Evolutionary conservation across 257 asterid species (phyloP).

Genomic region (Gentiana straminea): DNA sequence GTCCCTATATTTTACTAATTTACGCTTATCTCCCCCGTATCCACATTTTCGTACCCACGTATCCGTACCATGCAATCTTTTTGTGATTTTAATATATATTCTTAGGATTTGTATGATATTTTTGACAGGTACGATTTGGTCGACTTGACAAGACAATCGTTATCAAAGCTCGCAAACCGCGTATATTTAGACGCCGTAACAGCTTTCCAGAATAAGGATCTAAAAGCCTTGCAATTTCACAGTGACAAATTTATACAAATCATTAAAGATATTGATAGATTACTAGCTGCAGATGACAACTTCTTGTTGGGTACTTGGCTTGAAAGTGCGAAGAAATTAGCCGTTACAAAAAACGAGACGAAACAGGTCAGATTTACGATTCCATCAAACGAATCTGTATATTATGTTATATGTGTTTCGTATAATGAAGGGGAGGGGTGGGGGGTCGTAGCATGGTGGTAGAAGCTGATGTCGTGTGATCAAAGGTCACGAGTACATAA

Average conservation of each 20-base stretch:
- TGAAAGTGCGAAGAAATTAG: constrained; percentile 63
- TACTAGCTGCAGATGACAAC: constrained; percentile 78
- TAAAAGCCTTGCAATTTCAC: constrained; percentile 38
- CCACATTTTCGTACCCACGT: too few species aligned
- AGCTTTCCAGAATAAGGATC: constrained; percentile 54
- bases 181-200: constrained; percentile 61
- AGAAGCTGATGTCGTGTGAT: too few species aligned
- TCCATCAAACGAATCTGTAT: not conserved
- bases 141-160: constrained; percentile 79
- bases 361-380: constrained; percentile 44
- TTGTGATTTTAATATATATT: too few species aligned
- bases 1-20: too few species aligned
- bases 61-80: too few species aligned
- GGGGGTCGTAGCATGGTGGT: too few species aligned
- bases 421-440: too few species aligned
- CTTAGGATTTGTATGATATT: too few species aligned
- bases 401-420: not conserved
- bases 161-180: constrained; percentile 90
- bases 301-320: constrained; percentile 92
- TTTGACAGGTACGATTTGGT: constrained; percentile 83
- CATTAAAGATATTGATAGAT: constrained; percentile 74
- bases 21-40: too few species aligned
- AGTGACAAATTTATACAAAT: constrained; percentile 62
- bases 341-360: constrained; percentile 48
- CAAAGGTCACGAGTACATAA: too few species aligned